Evolutionary conservation across 1,284 basidiomycete species (phyloP), one percentile per base, ranked within the genome.

Genomic region (Golubevia sp.): DNA sequence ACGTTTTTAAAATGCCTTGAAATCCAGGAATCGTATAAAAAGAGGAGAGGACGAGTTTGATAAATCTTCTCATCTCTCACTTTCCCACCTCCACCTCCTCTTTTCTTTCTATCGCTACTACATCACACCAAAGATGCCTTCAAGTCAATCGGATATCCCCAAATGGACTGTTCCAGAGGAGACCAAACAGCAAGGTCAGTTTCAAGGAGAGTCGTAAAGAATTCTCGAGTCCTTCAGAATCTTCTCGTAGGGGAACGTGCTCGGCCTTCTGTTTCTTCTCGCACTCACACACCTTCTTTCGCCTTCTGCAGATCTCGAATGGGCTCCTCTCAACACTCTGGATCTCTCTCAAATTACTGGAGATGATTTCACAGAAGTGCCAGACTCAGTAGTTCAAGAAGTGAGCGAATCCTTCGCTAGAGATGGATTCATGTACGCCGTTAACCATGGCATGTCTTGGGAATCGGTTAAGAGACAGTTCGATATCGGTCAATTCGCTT

Each of bases 41-140:
- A n/a, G n/a, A n/a, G n/a, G n/a, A n/a, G n/a, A n/a, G 90, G 49
- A 92, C 95, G 91, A 91, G 92, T 77, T 88, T 92, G 4, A 89
- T 92, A 65, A 85, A 86, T 63, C 62, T 84, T 76, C 26, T 3
- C n/a, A 24, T 51, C 34, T 44, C 38, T 62, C 51, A 55, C 57
- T 38, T 59, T 44, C 26, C 58, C 23, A 24, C n/a, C 24, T 7
- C 52, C 27, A 44, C 23, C 23, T 34, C 18, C 49, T 24, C 49
- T 18, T 20, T 2, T 6, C 23, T 23, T 2, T 26, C 38, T 56
- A 44, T 30, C 2, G 5, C 3, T 50, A 1, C 15, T 48, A 18
- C 27, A 21, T 20, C 86, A 91, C 55, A 89, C 91, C 77, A 91
- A 60, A 23, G 13, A 65, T 65, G 27, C 26, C 30, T 2, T 49